Evolutionary conservation across 352 stramenopile genomes (phyloP), one percentile per base, ranked within the genome.

Genomic region (Plasmopara muralis): DNA sequence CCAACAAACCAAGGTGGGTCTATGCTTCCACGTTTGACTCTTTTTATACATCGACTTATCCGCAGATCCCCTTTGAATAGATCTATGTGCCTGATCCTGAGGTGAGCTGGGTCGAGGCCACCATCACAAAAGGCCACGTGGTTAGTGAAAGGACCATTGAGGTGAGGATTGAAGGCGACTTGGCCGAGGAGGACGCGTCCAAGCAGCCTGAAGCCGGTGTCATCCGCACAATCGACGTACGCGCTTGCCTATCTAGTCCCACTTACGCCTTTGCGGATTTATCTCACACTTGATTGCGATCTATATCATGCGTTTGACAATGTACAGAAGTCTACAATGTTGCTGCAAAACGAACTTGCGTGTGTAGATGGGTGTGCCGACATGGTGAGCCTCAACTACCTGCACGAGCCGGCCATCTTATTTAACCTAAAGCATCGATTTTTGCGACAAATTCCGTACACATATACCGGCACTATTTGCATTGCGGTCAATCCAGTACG

Each of bases 401-500:
- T 97, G 30, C 89, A 97, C 62, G 87, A 96, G 69, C 83, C 89
- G 4, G 86, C 86, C 29, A 95, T 97, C 47, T 67, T 97, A 18
- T 96, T 85, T 70, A 97, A 96, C 72, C 74, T 97, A 34, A 86
- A 92, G 63, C 66, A 82, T 47, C 79, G 89, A 44, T 96, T 94
- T 66, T 71, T 93, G 57, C 68, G 70, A 47, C 72, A 87, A 47
- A 84, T 95, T 58, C 95, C 95, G 0, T 99, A 99, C 77, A 98
- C 95, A 42, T 96, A 97, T 64, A 97, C 96, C 15, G 95, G 95
- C 38, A 85, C 97, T 18, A 98, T 98, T 71, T 93, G 97, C 61
- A 97, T 99, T 55, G 95, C 96, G 18, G 90, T 98, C 30, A 99
- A 99, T 66, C 96, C 95, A 34, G 83, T 93, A 90, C 62, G 83